Conservation (phyloP, 2,329 filamentous ascomycete genomes). For the Aspergillus neoniger region DNA sequence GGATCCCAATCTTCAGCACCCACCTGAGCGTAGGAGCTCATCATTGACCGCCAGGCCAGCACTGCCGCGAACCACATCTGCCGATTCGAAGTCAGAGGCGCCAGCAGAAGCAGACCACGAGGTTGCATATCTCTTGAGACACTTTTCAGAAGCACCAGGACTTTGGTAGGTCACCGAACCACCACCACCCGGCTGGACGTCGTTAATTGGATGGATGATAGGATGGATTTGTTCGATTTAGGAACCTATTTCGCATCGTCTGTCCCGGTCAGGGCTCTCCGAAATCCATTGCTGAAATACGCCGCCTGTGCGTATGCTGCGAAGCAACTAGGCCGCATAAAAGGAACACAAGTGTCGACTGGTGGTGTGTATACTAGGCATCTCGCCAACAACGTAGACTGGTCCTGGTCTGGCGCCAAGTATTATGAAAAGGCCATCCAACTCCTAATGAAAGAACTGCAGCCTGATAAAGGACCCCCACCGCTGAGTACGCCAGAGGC, state of each 20-base stretch:
- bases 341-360: constrained; percentile 53
- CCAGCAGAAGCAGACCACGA: constrained; percentile 54
- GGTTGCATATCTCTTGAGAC: constrained; percentile 60
- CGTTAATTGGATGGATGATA: constrained; percentile 23
- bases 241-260: constrained; percentile 62
- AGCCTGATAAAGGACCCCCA: constrained; percentile 39
- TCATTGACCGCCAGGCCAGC: constrained; percentile 31
- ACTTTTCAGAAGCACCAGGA: constrained; percentile 62
- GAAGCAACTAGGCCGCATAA: constrained; percentile 60
- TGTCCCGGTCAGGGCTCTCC: constrained; percentile 59
- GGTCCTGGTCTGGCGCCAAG: constrained; percentile 62
- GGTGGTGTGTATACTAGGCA: constrained; percentile 50
- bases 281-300: constrained; percentile 51
- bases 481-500: constrained; percentile 38
- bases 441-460: constrained; percentile 51
- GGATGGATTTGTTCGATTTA: constrained; percentile 51
- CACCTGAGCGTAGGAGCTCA: constrained; percentile 31
- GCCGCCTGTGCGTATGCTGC: constrained; percentile 64
- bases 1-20: constrained; percentile 43
- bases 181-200: background rate
- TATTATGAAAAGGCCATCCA: constrained; percentile 66
- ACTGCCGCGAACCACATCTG: constrained; percentile 19
- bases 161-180: constrained; percentile 50
- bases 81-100: constrained; percentile 28
- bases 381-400: constrained; percentile 54